These are phyloP conservation scores for Aspergillus egyptiacus DNA, from an alignment of 495 filamentous ascomycete genomes.

Conservation along the genomic window DNA sequence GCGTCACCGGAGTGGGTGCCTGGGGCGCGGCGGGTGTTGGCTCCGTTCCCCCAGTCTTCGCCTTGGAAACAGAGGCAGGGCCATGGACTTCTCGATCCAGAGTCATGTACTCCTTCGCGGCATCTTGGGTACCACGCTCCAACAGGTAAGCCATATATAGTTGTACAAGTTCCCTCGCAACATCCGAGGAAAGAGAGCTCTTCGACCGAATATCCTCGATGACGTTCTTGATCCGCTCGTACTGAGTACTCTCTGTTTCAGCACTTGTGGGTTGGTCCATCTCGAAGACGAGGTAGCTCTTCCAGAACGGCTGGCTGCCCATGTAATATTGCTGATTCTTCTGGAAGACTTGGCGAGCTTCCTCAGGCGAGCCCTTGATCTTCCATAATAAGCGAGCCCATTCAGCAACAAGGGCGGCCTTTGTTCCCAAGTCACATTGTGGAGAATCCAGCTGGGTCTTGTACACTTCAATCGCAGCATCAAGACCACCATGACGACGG, in stretches of 20 bases:
- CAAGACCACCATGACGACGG: slow-evolving; percentile 76
- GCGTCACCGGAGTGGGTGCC: slow-evolving; percentile 10
- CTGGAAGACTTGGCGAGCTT: slow-evolving; percentile 79
- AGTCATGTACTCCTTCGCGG: slow-evolving; percentile 78
- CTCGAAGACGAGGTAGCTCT: slow-evolving; percentile 84
- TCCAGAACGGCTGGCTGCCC: slow-evolving; percentile 88
- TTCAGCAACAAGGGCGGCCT: slow-evolving; percentile 80
- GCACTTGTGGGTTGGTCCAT: slow-evolving; percentile 73
- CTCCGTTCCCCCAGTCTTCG: slow-evolving; percentile 29
- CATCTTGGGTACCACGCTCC: slow-evolving; percentile 72
- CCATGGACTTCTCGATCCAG: slow-evolving; percentile 87
- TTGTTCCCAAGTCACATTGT: slow-evolving; percentile 68
- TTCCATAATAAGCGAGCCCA: slow-evolving; percentile 91
- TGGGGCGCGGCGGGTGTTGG: slow-evolving; percentile 12
- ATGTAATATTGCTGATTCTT: slow-evolving; percentile 80
- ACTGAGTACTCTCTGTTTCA: slow-evolving; percentile 58
- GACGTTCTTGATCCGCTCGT: slow-evolving; percentile 73
- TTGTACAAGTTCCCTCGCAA: slow-evolving; percentile 71
- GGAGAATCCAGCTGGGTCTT: slow-evolving; percentile 71
- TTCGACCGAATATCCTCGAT: slow-evolving; percentile 68
- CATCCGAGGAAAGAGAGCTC: slow-evolving; percentile 60
- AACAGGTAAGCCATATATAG: slow-evolving; percentile 81
- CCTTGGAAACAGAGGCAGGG: slow-evolving; percentile 34
- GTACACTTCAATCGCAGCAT: slow-evolving; percentile 81
- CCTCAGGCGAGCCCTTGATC: slow-evolving; percentile 76